Evolutionary conservation across 2,329 filamentous ascomycete species (phyloP), one percentile per base, ranked within the genome.

Genomic region (Ascochyta clinopodiicola): DNA sequence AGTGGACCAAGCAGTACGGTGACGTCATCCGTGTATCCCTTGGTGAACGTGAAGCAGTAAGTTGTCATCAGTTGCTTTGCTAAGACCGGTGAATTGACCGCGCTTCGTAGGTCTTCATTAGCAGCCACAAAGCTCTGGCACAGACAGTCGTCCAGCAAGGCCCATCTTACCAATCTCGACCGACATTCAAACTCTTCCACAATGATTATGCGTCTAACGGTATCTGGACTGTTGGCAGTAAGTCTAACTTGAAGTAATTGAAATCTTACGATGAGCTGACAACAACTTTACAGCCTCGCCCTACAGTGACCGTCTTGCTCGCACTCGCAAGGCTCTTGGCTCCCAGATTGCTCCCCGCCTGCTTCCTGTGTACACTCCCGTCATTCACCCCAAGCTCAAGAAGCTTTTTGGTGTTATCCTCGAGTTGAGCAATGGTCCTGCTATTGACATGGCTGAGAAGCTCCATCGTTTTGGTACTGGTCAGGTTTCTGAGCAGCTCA

Each of bases 341-440:
- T 25, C 57, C 34, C 57, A 60, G 24, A 53, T 60, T 38, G 54
- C 57, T 25, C 57, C 57, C 40, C 57, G 57, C 24, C 42, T 60
- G 7, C 50, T 60, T 27, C 57, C 57, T 6, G 42, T 58, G n/a
- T 60, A 60, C 38, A 58, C 54, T 6, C 57, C 57, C n/a, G 55
- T 60, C 44, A 58, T 60, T 45, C 54, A 60, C 44, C 57, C 57
- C 15, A 60, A 58, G 46, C 57, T 60, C 21, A 60, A 60, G 44
- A 58, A 55, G 36, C 54, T 60, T 32, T 54, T 60, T 24, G 55
- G 48, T 19, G 55, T 58, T 8, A 47, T 60, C 19, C 49, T 60
- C 15, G 47, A 49, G 21, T 50, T 60, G 37, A 60, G 57, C 43
- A 13, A 60, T 48, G 57, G 57, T 32, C 57, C 57, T 10, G 42